Evolutionary conservation across 208 protist genomes (phyloP).

Genomic region (Spongospora subterranea): DNA sequence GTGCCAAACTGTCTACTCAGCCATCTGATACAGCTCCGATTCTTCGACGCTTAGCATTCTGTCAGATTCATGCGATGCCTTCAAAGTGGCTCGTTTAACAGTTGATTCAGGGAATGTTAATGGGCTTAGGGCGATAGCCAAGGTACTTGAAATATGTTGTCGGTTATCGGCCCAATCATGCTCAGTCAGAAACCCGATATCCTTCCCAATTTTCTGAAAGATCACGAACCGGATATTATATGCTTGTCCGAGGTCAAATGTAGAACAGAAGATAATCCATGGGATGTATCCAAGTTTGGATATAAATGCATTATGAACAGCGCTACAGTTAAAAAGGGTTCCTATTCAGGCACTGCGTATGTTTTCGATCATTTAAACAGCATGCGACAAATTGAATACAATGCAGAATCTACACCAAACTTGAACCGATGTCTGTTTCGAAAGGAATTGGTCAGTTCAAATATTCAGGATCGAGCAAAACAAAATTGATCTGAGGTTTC

Average conservation of each 20-base stretch:
- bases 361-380: neutral
- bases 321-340: conserved; percentile 23
- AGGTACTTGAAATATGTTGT: neutral
- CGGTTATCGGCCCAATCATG: neutral
- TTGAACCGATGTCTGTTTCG: neutral
- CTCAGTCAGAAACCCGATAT: neutral
- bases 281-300: neutral
- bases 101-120: conserved; percentile 10
- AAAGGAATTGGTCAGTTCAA: neutral
- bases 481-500: neutral
- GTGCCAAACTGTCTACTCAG: too few relatives aligned
- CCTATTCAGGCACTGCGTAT: neutral
- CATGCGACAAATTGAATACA: neutral
- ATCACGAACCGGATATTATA: neutral
- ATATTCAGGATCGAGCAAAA: neutral
- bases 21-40: too few relatives aligned
- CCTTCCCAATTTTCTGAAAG: neutral
- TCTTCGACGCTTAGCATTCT: too few relatives aligned
- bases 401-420: conserved; percentile 27
- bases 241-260: conserved; percentile 26
- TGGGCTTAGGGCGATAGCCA: neutral
- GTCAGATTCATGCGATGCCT: too few relatives aligned
- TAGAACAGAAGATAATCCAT: neutral
- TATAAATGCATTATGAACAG: neutral
- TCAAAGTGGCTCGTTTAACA: neutral